These are phyloP conservation scores for Canavalia ensiformis DNA, from an alignment of 306 rosid species.

Conservation along the genomic window DNA sequence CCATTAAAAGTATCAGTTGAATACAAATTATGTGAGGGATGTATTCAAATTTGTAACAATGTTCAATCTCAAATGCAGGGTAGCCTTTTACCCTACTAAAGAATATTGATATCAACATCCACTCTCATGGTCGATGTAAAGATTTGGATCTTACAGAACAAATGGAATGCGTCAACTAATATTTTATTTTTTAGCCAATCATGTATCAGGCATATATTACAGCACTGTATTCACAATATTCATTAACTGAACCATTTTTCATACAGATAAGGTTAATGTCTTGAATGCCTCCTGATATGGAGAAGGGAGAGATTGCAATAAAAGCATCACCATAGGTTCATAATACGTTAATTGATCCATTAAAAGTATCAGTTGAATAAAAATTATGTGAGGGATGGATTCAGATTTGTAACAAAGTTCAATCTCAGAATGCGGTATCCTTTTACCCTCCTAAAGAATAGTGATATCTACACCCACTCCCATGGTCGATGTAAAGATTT, in stretches of 20 bases:
- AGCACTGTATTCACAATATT: background rate
- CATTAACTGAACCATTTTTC: too few relatives aligned
- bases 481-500: background rate
- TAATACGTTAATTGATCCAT: background rate
- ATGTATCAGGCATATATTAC: background rate
- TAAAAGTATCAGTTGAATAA: background rate
- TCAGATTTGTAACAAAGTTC: background rate
- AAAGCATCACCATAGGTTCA: background rate
- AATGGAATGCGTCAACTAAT: conserved; percentile 39
- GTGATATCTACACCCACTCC: background rate
- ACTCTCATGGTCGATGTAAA: background rate
- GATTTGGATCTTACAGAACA: conserved; percentile 20
- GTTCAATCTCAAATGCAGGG: background rate
- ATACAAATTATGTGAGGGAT: background rate
- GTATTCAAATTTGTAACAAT: background rate
- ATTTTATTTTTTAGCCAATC: conserved; percentile 3
- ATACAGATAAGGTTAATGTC: background rate
- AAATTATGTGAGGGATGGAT: background rate
- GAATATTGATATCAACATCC: background rate
- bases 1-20: background rate
- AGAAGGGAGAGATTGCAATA: conserved; percentile 3
- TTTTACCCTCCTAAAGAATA: conserved; percentile 4
- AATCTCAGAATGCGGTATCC: background rate
- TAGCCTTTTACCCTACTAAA: background rate
- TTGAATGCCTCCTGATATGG: background rate